Conservation (phyloP, 2,329 filamentous ascomycete genomes). For the Pezicula rhizophila region DNA sequence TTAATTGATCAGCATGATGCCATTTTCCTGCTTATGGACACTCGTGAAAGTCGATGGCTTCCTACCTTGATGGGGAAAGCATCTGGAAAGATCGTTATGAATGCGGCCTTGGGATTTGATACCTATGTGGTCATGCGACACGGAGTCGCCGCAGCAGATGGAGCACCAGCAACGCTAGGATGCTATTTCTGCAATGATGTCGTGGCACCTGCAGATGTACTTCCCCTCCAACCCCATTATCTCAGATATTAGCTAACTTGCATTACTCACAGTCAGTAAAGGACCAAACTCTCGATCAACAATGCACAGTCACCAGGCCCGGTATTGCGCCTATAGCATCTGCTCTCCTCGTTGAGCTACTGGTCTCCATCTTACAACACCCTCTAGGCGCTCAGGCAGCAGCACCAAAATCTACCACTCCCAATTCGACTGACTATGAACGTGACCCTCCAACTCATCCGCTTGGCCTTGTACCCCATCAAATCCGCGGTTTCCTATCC, state of each 20-base stretch:
- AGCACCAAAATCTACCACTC: slow-evolving; percentile 37
- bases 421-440: slow-evolving; percentile 37
- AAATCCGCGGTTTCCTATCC: slow-evolving; percentile 71
- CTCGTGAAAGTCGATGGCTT: slow-evolving; percentile 87
- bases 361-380: slow-evolving; percentile 84
- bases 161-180: slow-evolving; percentile 64
- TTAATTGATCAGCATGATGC: slow-evolving; percentile 83
- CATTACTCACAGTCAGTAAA: slow-evolving; percentile 67
- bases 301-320: slow-evolving; percentile 93
- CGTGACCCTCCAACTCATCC: slow-evolving; percentile 53
- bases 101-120: slow-evolving; percentile 92
- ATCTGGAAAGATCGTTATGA: slow-evolving; percentile 89
- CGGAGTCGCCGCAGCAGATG: slow-evolving; percentile 56
- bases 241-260: slow-evolving; percentile 6
- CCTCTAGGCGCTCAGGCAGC: slow-evolving; percentile 61
- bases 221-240: slow-evolving; percentile 27
- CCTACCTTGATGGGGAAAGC: slow-evolving; percentile 96
- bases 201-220: slow-evolving; percentile 85
- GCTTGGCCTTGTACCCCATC: slow-evolving; percentile 69
- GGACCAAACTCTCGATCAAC: slow-evolving; percentile 92
- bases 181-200: slow-evolving; percentile 99
- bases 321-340: slow-evolving; percentile 91
- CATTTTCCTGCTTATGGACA: slow-evolving; percentile 96
- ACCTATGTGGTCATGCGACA: slow-evolving; percentile 97
- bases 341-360: slow-evolving; percentile 80